Percentiles rank a stretch among this genome's conserved stretches.
Conservation (phyloP, 78 protist genomes). For the Diacronema lutheri region DNA sequence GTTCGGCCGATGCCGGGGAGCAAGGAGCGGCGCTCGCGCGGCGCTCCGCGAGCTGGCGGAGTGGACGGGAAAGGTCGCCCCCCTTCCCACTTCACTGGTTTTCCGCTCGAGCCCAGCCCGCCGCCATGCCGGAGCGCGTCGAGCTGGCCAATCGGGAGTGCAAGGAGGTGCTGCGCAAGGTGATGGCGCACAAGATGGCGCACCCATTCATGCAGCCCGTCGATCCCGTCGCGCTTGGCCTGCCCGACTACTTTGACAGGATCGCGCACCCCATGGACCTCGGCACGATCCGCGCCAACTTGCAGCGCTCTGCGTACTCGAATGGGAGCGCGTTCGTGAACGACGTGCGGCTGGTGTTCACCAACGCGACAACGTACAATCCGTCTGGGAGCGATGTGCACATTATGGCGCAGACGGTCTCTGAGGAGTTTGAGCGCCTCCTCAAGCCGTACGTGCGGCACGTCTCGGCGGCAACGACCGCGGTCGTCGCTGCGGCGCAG, state of each 20-base stretch:
- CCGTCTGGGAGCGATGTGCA: neutral
- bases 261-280: conserved; percentile 88
- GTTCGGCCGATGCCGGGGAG: no score
- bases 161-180: neutral
- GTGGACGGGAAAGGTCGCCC: no score
- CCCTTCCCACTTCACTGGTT: no score
- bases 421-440: neutral
- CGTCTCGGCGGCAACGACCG: no score
- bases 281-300: conserved; percentile 66
- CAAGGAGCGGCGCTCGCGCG: no score
- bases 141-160: neutral
- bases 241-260: conserved; percentile 73
- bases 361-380: neutral
- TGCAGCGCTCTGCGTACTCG: conserved; percentile 41
- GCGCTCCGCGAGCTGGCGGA: no score
- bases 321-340: neutral
- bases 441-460: neutral
- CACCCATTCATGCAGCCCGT: conserved; percentile 75
- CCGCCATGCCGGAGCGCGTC: no score
- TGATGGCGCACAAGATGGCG: conserved; percentile 16
- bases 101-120: no score
- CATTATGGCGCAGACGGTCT: neutral
- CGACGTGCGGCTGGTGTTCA: neutral
- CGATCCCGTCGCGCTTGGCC: conserved; percentile 66
- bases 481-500: no score